A percentile compares a stretch with the other conserved stretches of the same genome.
phyloP scores from a whole-genome alignment of 176 grass and related monocot genomes.

The Metroxylon sagu region DNA sequence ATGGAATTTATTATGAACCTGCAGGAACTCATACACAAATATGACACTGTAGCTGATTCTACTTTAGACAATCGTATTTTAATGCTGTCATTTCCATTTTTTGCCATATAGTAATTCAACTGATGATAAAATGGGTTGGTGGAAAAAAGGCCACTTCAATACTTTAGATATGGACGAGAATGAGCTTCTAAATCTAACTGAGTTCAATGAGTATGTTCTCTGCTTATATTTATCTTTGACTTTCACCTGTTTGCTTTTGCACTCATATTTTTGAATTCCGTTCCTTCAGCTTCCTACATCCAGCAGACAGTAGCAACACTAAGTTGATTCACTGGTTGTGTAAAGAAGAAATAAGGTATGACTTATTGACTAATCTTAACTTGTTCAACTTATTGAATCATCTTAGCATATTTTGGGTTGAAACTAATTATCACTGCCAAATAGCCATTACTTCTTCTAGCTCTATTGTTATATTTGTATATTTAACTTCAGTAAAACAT shows the following conservation, averaged over 20 bases:
- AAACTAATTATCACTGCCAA: no score
- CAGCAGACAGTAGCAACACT: constrained; percentile 66
- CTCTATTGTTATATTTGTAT: no score
- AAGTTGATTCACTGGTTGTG: constrained; percentile 80
- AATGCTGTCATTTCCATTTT: neutral
- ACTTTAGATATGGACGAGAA: constrained; percentile 58
- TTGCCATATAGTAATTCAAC: constrained; percentile 62
- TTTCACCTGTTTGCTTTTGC: constrained; percentile 18
- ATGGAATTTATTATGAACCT: no score
- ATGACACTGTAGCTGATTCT: no score
- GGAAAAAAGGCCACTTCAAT: constrained; percentile 77
- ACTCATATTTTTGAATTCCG: constrained; percentile 22
- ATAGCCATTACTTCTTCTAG: no score
- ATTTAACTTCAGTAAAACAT: no score
- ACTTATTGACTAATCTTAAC: neutral
- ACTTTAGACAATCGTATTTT: no score
- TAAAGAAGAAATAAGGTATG: constrained; percentile 80
- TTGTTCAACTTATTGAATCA: neutral
- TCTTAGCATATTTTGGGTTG: neutral
- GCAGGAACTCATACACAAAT: no score
- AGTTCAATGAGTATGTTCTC: constrained; percentile 46
- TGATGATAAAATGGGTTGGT: constrained; percentile 75
- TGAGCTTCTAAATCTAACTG: constrained; percentile 64
- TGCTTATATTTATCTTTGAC: constrained; percentile 6
- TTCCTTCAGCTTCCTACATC: constrained; percentile 67